phyloP scores from a whole-genome alignment of 2,329 filamentous ascomycete genomes.

The Cryphonectria naterciae region DNA sequence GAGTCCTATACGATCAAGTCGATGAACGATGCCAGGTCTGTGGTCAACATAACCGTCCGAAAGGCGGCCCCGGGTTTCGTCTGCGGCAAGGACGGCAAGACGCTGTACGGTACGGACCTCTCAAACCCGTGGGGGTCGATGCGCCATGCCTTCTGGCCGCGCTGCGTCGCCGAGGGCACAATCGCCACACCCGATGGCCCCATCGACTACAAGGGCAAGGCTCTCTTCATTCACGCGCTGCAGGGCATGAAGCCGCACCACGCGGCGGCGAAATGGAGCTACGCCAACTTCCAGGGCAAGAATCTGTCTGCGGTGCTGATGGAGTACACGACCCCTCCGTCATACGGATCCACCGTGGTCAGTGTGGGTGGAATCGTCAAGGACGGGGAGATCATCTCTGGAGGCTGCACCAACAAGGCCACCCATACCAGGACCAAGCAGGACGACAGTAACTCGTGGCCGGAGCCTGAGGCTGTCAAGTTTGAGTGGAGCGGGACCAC shows the following conservation, averaged over 20 bases:
- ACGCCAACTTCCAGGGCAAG: conserved; percentile 86
- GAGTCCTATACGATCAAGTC: conserved; percentile 88
- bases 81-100: conserved; percentile 81
- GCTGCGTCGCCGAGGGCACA: conserved; percentile 78
- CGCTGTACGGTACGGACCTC: conserved; percentile 84
- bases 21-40: conserved; percentile 74
- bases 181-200: conserved; percentile 83
- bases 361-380: conserved; percentile 81
- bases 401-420: conserved; percentile 66
- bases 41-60: conserved; percentile 86
- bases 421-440: conserved; percentile 71
- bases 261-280: conserved; percentile 90
- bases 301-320: conserved; percentile 89
- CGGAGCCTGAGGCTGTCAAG: conserved; percentile 76
- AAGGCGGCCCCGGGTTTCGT: conserved; percentile 80
- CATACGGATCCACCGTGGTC: conserved; percentile 85
- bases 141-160: conserved; percentile 93
- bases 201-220: conserved; percentile 80
- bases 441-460: conserved; percentile 85
- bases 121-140: conserved; percentile 88
- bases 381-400: conserved; percentile 78
- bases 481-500: conserved; percentile 79
- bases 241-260: conserved; percentile 99
- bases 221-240: conserved; percentile 80
- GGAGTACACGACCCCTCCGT: conserved; percentile 93